Base-by-base conservation (phyloP, 176 grass and related monocot genomes). In the Ampelocalamus luodianensis region DNA sequence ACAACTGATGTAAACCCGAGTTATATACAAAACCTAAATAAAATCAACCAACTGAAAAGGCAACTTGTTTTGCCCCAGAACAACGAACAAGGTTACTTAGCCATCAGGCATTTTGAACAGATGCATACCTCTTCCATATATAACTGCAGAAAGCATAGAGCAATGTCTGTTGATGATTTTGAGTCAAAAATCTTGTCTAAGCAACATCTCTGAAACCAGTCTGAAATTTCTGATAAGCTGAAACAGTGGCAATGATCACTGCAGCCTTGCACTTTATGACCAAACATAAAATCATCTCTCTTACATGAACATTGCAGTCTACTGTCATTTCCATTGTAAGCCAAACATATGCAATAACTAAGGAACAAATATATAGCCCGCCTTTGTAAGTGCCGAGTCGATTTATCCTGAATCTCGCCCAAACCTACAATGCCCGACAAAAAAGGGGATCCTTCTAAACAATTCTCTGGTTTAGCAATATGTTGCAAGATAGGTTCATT, bases 71-170 rank as follows among this genome's bases (percentile, higher is more conserved):
- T 76, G 6, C 44, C 70, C 44, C 10, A 50, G 27, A 76, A 85
- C 60, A 68, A 58, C 39, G 16, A 38, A 80, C 3, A 69, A 32
- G 9, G 15, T 75, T 59, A 42, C 27, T 51, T 38, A 81, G 54
- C 13, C 45, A 82, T 58, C 44, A 8, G 4, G 40, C 14, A 66
- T 82, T 82, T 26, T 17, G 48, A 84, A 80, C 55, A 72, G n/a
- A 76, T 69, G 74, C 29, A 45, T 92, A 95, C 96, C 93, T 98
- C 96, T 72, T 92, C 96, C 74, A 98, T 85, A 88, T 80, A 95
- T 56, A 98, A 80, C 83, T 95, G 85, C 83, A 98, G 68, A 89
- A 98, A 95, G 86, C 79, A 94, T 72, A 90, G 65, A 68, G 78
- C 83, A 85, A 94, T 90, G 64, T 62, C 51, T 53, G 80, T 76